Evolutionary conservation across 2,329 filamentous ascomycete genomes (phyloP).

Genomic region (Zymoseptoria tritici): DNA sequence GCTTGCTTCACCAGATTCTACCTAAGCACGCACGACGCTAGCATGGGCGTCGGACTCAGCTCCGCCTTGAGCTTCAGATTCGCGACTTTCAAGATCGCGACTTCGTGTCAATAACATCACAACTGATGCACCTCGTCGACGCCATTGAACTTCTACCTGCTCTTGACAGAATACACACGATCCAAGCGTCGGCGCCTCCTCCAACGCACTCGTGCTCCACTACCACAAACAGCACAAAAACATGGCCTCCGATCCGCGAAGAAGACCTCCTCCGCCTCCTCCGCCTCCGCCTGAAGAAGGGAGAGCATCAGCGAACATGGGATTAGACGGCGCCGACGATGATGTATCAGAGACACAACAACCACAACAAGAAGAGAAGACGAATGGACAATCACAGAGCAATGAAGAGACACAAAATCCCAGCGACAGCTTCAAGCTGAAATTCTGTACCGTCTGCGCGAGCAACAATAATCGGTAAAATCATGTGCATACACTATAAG

Average conservation of each 20-base stretch:
- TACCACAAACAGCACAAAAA: conserved; percentile 7
- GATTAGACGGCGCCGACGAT: conserved; percentile 12
- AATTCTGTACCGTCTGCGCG: conserved; percentile 97
- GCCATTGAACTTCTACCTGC: not conserved
- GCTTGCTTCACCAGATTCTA: no score
- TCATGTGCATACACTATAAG: no score
- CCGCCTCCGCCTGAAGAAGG: conserved; percentile 45
- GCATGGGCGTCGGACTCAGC: no score
- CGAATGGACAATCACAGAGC: conserved; percentile 32
- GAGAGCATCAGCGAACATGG: conserved; percentile 26
- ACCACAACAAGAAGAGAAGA: conserved; percentile 19
- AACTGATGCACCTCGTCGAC: not conserved
- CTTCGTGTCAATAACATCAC: not conserved
- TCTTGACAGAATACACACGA: no score
- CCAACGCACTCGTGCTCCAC: conserved; percentile 9
- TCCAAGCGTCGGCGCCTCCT: not conserved
- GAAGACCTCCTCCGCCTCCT: conserved; percentile 22
- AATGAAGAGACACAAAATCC: conserved; percentile 1
- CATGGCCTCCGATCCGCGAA: conserved; percentile 40
- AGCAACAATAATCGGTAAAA: conserved; percentile 84
- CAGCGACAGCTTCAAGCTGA: conserved; percentile 68
- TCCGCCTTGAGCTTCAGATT: not conserved
- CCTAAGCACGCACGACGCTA: no score
- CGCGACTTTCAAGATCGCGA: not conserved
- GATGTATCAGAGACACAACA: conserved; percentile 6